Evolutionary conservation across 208 protist species (phyloP).

Genomic region (Trypanosoma melophagium): DNA sequence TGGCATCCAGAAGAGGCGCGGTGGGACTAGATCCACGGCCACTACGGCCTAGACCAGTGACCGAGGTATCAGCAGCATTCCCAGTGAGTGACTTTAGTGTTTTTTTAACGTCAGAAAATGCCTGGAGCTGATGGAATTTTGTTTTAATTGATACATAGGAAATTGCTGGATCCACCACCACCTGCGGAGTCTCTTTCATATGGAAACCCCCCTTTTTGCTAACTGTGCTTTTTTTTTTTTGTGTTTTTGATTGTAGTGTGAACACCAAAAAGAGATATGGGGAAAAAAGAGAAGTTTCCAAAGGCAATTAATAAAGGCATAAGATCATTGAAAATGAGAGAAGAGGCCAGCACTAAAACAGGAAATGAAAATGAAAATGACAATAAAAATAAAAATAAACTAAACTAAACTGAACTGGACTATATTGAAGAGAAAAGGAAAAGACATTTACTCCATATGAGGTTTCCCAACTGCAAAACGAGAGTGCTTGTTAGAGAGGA

Average conservation of each 20-base stretch:
- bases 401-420: background rate
- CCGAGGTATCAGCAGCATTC: background rate
- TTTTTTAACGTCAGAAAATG: constrained; percentile 14
- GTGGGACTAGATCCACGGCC: background rate
- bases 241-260: too few relatives aligned
- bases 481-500: too few relatives aligned
- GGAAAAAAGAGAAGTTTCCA: background rate
- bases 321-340: constrained; percentile 18
- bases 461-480: too few relatives aligned
- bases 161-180: background rate
- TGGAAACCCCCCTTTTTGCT: background rate
- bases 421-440: constrained; percentile 8
- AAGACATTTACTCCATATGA: background rate
- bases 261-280: constrained; percentile 2
- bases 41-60: background rate
- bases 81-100: background rate
- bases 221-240: too few relatives aligned
- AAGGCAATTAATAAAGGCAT: background rate
- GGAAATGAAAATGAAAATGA: constrained; percentile 20
- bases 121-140: background rate
- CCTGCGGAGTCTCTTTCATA: background rate
- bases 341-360: constrained; percentile 2
- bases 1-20: background rate
- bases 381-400: constrained; percentile 1
- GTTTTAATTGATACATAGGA: constrained; percentile 12